These are phyloP conservation scores for Dentipellis sp. DNA, from an alignment of 768 basidiomycete genomes.

Conservation along the genomic window DNA sequence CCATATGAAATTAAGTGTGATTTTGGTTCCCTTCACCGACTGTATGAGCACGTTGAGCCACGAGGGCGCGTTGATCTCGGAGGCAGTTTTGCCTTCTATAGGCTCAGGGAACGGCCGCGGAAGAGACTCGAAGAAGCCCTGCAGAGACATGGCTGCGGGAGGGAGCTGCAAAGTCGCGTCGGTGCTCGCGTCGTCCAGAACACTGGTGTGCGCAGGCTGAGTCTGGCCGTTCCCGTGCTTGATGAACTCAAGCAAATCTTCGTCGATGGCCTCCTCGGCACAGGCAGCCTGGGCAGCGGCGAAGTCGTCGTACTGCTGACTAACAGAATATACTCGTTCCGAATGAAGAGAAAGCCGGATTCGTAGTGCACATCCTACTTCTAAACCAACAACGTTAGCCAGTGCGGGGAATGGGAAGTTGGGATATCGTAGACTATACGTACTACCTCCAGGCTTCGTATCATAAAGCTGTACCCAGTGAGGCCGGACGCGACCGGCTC, in stretches of 20 bases:
- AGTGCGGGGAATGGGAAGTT: background rate
- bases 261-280: conserved; percentile 40
- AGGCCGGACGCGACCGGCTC: conserved; percentile 39
- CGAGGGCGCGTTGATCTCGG: conserved; percentile 44
- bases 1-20: conserved; percentile 36
- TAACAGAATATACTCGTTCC: conserved; percentile 43
- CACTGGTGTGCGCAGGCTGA: conserved; percentile 20
- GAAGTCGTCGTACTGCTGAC: conserved; percentile 30
- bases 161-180: conserved; percentile 2
- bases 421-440: background rate
- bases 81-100: conserved; percentile 34
- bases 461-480: conserved; percentile 45
- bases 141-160: conserved; percentile 27
- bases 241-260: conserved; percentile 53
- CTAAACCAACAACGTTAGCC: conserved; percentile 17
- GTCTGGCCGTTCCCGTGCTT: conserved; percentile 44
- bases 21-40: conserved; percentile 38
- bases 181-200: conserved; percentile 8
- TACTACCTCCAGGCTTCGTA: conserved; percentile 34
- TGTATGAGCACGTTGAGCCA: conserved; percentile 46
- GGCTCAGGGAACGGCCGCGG: conserved; percentile 55
- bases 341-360: conserved; percentile 43
- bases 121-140: conserved; percentile 54
- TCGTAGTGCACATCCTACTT: conserved; percentile 45
- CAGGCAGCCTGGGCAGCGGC: conserved; percentile 42